Conservation (phyloP, 208 protist genomes). For the Trypanosomatidae sp. region DNA sequence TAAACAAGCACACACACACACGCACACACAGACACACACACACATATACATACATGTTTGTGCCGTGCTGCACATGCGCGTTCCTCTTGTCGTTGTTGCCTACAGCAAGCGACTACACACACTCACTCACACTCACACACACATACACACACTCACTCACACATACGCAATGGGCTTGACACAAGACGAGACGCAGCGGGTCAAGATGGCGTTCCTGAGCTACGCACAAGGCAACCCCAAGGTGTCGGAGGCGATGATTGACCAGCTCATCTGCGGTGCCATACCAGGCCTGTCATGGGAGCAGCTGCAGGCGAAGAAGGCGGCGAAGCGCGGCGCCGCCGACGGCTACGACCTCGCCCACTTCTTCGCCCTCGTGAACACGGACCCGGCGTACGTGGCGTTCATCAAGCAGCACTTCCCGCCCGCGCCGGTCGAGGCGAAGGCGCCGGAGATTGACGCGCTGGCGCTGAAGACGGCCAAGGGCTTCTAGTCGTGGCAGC, state of each 20-base stretch:
- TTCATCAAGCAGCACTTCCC: slow-evolving; percentile 76
- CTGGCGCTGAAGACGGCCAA: slow-evolving; percentile 70
- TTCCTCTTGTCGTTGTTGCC: not conserved
- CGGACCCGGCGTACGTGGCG: slow-evolving; percentile 48
- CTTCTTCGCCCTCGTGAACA: slow-evolving; percentile 72
- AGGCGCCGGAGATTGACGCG: slow-evolving; percentile 58
- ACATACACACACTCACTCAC: not conserved
- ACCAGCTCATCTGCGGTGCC: slow-evolving; percentile 82
- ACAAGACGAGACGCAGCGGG: slow-evolving; percentile 59
- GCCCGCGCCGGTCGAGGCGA: slow-evolving; percentile 40
- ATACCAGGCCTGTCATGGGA: slow-evolving; percentile 71
- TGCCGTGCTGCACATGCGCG: not conserved
- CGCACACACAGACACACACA: slow-evolving; percentile 1
- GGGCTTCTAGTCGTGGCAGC: slow-evolving; percentile 51
- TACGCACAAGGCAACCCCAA: slow-evolving; percentile 73
- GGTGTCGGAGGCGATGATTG: slow-evolving; percentile 73
- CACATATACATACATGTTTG: slow-evolving; percentile 1
- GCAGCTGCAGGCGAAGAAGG: slow-evolving; percentile 65
- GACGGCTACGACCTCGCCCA: slow-evolving; percentile 59
- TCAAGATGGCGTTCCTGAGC: slow-evolving; percentile 82
- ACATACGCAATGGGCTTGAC: slow-evolving; percentile 37
- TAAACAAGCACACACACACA: slow-evolving; percentile 2
- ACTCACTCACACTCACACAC: not conserved
- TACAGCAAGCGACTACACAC: not conserved
- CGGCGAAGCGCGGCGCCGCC: slow-evolving; percentile 21